Conservation (phyloP, 768 basidiomycete genomes). For the Pleurotus cornucopiae region DNA sequence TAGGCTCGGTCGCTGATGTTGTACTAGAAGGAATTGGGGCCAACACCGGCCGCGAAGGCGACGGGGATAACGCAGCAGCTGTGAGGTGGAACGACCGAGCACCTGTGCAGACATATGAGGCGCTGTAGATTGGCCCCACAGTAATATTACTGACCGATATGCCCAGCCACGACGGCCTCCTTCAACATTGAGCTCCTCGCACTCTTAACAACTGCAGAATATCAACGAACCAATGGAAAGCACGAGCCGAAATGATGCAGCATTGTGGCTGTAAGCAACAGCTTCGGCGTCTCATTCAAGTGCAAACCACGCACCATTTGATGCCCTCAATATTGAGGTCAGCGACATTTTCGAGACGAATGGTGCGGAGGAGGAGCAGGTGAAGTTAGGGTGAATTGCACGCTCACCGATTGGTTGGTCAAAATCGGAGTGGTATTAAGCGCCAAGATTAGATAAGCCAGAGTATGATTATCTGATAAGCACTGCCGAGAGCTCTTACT, state of each 20-base stretch:
- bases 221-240: not conserved
- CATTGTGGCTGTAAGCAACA: not conserved
- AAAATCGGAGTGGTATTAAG: conserved; percentile 1
- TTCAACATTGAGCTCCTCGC: not conserved
- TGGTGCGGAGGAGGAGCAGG: not conserved
- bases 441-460: not conserved
- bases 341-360: conserved; percentile 2
- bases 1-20: conserved; percentile 48
- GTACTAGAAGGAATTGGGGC: conserved; percentile 30
- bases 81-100: not conserved
- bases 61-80: not conserved
- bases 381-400: not conserved
- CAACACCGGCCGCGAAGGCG: not conserved
- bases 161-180: not conserved
- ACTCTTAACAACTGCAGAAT: not conserved
- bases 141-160: not conserved
- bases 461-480: not conserved
- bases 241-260: not conserved
- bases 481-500: not conserved
- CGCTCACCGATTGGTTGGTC: conserved; percentile 3
- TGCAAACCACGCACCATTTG: conserved; percentile 1
- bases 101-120: not conserved
- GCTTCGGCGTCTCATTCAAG: not conserved
- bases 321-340: conserved; percentile 7
- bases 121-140: not conserved